Evolutionary conservation across 768 basidiomycete genomes (phyloP), one percentile per base, ranked within the genome.

Genomic region (Boletus vermiculosoides): DNA sequence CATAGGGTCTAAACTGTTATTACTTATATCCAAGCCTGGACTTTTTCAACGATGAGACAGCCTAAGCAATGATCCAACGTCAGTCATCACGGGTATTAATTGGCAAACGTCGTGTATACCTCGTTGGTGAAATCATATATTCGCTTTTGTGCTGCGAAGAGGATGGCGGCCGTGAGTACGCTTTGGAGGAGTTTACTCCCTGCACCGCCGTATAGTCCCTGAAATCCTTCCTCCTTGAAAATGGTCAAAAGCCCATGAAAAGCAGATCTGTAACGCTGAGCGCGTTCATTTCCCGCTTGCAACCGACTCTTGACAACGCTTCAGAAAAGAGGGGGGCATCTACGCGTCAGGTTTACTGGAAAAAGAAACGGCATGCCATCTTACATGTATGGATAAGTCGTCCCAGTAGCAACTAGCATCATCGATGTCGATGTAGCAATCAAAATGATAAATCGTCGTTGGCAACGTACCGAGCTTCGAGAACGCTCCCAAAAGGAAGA

Each of bases 401-500:
- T 66, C 37, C 78, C 75, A 2, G 81, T 82, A 22, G 81, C 80
- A 54, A 79, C 81, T 83, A 54, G 23, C 37, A 25, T 5, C 34
- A 20, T 52, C 40, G 51, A 50, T 28, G 12, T 39, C 52, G 30
- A 46, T 18, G 18, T 9, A n/a, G 15, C 12, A 20, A 28, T 53
- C 40, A 33, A 30, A 28, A 55, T 44, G 28, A 47, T n/a, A 28
- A 18, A 16, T 37, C 45, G 31, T 20, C 25, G 12, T 5, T 12
- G 22, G 18, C 54, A 22, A 45, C 80, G 12, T 67, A 90, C 90
- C 81, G 9, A 98, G 82, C 71, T 99, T 98, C 12, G 93, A 92
- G 40, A 96, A 69, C 1, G 97, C 97, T 2, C 96, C 96, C n/a
- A 98, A 83, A 58, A 94, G 64, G 78, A 99, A 98, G 73, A 93